phyloP scores from a whole-genome alignment of 176 grass and related monocot genomes.

The Rhipidocladum racemiflorum region DNA sequence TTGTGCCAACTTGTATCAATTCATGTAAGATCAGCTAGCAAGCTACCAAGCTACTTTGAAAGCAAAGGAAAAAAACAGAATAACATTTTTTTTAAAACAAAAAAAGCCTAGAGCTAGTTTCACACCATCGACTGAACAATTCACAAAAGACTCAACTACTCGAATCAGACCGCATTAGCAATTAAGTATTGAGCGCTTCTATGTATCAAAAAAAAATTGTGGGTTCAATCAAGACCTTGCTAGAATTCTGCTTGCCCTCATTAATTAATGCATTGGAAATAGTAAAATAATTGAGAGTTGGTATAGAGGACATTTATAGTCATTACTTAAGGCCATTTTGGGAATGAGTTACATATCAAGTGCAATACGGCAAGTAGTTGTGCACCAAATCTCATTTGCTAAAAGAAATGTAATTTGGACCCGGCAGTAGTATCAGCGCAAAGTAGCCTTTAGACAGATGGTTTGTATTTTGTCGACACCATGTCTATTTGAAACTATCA shows the following conservation, averaged over 20 bases:
- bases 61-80: neutral
- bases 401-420: neutral
- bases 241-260: too few relatives aligned
- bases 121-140: neutral
- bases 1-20: neutral
- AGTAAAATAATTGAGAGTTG: too few relatives aligned
- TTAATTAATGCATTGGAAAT: too few relatives aligned
- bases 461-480: too few relatives aligned
- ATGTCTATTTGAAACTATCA: too few relatives aligned
- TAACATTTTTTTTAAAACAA: neutral
- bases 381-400: slow-evolving; percentile 12
- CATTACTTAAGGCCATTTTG: too few relatives aligned
- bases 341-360: too few relatives aligned
- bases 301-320: too few relatives aligned
- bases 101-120: neutral
- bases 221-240: too few relatives aligned
- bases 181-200: too few relatives aligned
- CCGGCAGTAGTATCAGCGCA: neutral
- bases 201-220: rapidly evolving
- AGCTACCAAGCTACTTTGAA: too few relatives aligned
- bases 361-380: neutral
- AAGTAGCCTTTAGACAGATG: too few relatives aligned
- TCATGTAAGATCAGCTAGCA: neutral
- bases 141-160: neutral
- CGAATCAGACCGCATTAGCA: neutral